These are phyloP conservation scores for Talaromyces nanjingensis DNA, from an alignment of 495 filamentous ascomycete genomes.

Conservation along the genomic window DNA sequence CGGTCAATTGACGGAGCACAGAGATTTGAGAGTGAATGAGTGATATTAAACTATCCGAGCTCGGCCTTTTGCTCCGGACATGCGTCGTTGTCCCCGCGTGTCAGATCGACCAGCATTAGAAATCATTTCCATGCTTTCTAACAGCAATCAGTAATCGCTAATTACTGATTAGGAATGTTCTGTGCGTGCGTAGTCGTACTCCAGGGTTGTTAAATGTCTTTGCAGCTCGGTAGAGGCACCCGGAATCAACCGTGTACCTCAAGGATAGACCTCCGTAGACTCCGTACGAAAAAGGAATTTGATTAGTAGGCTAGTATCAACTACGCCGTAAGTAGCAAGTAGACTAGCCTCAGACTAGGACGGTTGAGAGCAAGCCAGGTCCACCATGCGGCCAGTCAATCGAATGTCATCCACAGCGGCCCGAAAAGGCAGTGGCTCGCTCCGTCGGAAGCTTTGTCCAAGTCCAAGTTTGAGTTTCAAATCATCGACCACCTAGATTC, in stretches of 20 bases:
- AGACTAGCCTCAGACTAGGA: conserved; percentile 4
- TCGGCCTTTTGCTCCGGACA: neutral
- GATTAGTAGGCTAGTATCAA: neutral
- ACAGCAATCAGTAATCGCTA: neutral
- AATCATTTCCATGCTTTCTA: neutral
- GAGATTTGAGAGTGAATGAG: neutral
- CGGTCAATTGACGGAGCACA: neutral
- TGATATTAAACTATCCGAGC: neutral
- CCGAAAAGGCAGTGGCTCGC: conserved; percentile 7
- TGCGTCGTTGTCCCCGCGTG: neutral
- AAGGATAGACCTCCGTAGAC: neutral
- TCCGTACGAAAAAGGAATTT: neutral
- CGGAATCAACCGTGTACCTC: neutral
- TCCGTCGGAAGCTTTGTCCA: conserved; percentile 7
- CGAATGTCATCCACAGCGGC: conserved; percentile 6
- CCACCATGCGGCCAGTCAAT: conserved; percentile 6
- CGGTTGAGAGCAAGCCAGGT: neutral
- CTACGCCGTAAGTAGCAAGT: neutral
- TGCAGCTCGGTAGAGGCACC: neutral
- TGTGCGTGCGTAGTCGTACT: too few species aligned
- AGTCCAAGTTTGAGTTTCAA: neutral
- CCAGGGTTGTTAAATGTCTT: neutral
- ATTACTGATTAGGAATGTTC: too few species aligned
- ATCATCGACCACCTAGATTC: neutral
- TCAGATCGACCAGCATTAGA: neutral